Conservation (phyloP, 1,284 basidiomycete genomes). For the Sanghuangporus sanghuang region DNA sequence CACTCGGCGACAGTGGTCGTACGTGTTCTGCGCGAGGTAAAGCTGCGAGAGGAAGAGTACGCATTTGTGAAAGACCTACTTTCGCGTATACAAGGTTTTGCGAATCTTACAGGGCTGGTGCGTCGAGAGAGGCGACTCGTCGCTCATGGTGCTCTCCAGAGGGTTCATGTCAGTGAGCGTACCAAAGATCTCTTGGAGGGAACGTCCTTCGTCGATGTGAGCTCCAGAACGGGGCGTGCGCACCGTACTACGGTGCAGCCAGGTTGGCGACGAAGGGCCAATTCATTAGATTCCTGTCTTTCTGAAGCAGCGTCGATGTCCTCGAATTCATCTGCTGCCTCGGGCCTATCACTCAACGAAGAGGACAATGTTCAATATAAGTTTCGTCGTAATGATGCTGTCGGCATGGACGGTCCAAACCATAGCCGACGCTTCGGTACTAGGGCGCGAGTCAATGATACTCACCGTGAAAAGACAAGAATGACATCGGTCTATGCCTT, state of each 20-base stretch:
- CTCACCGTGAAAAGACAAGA: slow-evolving; percentile 19
- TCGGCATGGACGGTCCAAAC: too few relatives aligned
- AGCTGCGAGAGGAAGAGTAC: slow-evolving; percentile 80
- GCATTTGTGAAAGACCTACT: slow-evolving; percentile 61
- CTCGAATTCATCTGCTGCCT: slow-evolving; percentile 9
- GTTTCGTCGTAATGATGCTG: neutral
- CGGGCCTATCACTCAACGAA: slow-evolving; percentile 2
- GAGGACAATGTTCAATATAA: neutral
- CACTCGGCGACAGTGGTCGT: slow-evolving; percentile 66
- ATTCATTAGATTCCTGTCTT: slow-evolving; percentile 14
- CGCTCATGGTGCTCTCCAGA: slow-evolving; percentile 52
- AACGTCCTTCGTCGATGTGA: neutral
- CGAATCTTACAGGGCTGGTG: slow-evolving; percentile 46
- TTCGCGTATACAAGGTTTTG: slow-evolving; percentile 55
- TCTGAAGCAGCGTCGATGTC: slow-evolving; percentile 8
- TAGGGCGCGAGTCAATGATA: neutral
- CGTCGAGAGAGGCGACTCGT: slow-evolving; percentile 69
- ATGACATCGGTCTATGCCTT: slow-evolving; percentile 34
- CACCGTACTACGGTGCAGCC: neutral
- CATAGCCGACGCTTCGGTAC: neutral
- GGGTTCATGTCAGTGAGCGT: slow-evolving; percentile 12
- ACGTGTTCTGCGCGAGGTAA: slow-evolving; percentile 75
- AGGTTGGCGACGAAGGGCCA: slow-evolving; percentile 9
- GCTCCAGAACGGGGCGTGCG: neutral
- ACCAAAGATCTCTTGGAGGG: neutral